Evolutionary conservation across 2,329 filamentous ascomycete genomes (phyloP).

Genomic region (Tolypocladium ophioglossoides): DNA sequence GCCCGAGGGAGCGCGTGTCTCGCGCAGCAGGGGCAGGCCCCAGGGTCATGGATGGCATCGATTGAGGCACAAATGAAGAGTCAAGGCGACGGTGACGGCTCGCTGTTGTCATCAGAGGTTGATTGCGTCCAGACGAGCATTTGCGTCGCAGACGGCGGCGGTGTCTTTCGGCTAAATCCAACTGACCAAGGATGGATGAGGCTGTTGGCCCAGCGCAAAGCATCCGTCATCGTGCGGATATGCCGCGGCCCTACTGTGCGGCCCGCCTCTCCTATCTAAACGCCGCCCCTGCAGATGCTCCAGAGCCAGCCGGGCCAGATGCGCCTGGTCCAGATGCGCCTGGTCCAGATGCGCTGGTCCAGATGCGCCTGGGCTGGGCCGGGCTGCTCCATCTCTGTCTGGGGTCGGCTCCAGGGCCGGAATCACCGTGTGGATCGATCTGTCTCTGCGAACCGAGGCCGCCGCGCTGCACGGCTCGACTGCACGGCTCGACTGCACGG

Average conservation of each 20-base stretch:
- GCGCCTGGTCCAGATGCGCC: no score
- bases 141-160: no score
- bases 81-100: background rate
- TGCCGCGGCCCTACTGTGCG: conserved; percentile 8
- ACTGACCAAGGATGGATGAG: background rate
- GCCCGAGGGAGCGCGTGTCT: background rate
- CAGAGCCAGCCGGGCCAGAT: no score
- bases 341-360: no score
- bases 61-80: background rate
- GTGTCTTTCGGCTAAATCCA: background rate
- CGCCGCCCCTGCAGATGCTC: background rate
- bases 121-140: background rate
- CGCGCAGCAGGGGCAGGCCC: background rate
- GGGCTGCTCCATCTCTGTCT: background rate
- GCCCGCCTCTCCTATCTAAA: conserved; percentile 2
- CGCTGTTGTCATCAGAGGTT: background rate
- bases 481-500: no score
- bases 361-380: no score
- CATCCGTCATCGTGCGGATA: conserved; percentile 5
- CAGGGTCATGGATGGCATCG: background rate
- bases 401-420: background rate
- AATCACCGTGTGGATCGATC: background rate
- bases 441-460: background rate
- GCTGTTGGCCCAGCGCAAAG: no score
- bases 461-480: no score